Conservation (phyloP, 1,284 basidiomycete species). For the Sporisorium reilianum region DNA sequence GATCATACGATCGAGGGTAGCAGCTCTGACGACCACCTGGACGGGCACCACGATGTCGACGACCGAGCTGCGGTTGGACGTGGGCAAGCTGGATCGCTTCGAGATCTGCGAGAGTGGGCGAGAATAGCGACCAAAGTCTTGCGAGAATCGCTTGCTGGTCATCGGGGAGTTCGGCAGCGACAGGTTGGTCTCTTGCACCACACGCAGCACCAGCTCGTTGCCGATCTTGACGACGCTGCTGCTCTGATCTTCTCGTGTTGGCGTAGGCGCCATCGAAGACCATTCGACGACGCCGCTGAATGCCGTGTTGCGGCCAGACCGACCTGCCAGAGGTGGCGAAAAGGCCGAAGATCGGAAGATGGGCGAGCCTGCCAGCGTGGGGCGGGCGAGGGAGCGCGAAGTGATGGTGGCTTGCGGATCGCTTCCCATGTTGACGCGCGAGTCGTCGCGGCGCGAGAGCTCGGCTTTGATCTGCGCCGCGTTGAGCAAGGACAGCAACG, state of each 20-base stretch:
- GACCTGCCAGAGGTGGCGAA: constrained; percentile 24
- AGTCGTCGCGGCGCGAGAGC: constrained; percentile 25
- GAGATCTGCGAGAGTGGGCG: constrained; percentile 62
- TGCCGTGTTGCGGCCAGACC: constrained; percentile 18
- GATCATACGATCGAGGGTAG: constrained; percentile 61
- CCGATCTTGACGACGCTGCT: constrained; percentile 46
- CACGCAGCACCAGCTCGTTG: constrained; percentile 52
- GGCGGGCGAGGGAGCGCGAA: constrained; percentile 27
- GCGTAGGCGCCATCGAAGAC: constrained; percentile 19
- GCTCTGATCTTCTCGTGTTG: constrained; percentile 25
- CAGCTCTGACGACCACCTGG: constrained; percentile 59
- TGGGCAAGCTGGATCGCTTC: constrained; percentile 62
- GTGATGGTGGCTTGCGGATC: constrained; percentile 50
- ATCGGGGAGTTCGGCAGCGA: constrained; percentile 54
- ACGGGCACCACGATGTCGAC: constrained; percentile 51
- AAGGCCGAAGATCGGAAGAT: constrained; percentile 46
- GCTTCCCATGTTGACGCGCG: constrained; percentile 6
- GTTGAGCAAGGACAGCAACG: constrained; percentile 55
- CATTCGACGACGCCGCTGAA: constrained; percentile 56
- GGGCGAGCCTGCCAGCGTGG: constrained; percentile 46
- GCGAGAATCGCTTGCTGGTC: constrained; percentile 61
- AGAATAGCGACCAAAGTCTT: constrained; percentile 51
- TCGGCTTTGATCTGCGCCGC: constrained; percentile 27
- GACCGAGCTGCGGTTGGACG: constrained; percentile 62
- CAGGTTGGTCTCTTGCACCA: constrained; percentile 42